Evolutionary conservation across 768 basidiomycete species (phyloP).

Genomic region (Collybia nuda): DNA sequence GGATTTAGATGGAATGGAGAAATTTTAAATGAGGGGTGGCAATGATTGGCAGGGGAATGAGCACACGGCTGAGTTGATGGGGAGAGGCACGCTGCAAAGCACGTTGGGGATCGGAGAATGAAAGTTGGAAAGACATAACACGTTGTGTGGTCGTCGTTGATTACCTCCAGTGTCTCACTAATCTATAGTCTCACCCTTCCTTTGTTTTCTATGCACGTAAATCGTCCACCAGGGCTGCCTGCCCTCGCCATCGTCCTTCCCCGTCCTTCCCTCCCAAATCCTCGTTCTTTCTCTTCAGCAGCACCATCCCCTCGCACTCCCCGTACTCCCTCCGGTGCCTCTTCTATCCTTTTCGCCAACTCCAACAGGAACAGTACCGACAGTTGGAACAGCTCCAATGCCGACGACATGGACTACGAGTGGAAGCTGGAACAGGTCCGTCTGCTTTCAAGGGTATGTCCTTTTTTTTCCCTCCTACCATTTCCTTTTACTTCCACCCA

Average conservation of each 20-base stretch:
- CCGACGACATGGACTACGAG: slow-evolving; percentile 63
- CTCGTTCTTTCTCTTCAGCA: slow-evolving; percentile 49
- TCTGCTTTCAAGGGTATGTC: slow-evolving; percentile 63
- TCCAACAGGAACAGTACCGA: slow-evolving; percentile 71
- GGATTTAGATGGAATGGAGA: no score
- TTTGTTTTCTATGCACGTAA: slow-evolving; percentile 19
- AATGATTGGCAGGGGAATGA: no score
- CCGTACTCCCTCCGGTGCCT: slow-evolving; percentile 49
- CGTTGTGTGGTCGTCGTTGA: neutral
- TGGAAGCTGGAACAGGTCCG: slow-evolving; percentile 77
- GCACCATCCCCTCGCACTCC: slow-evolving; percentile 59
- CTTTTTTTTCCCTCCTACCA: slow-evolving; percentile 5
- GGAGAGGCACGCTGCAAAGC: no score
- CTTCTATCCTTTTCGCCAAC: slow-evolving; percentile 50
- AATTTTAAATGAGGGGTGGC: no score
- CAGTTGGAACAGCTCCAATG: slow-evolving; percentile 83
- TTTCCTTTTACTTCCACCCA: slow-evolving; percentile 4
- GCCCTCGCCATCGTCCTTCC: slow-evolving; percentile 65
- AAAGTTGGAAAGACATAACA: neutral
- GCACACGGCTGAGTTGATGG: no score
- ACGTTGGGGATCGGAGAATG: neutral
- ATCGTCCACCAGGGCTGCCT: slow-evolving; percentile 48
- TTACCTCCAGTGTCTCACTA: slow-evolving; percentile 4
- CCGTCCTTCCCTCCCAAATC: slow-evolving; percentile 51
- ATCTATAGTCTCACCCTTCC: no score